A percentile compares a stretch with the other conserved stretches of the same genome.
These are phyloP conservation scores for Boletus patriciae DNA, from an alignment of 768 basidiomycete species.

Conservation along the genomic window DNA sequence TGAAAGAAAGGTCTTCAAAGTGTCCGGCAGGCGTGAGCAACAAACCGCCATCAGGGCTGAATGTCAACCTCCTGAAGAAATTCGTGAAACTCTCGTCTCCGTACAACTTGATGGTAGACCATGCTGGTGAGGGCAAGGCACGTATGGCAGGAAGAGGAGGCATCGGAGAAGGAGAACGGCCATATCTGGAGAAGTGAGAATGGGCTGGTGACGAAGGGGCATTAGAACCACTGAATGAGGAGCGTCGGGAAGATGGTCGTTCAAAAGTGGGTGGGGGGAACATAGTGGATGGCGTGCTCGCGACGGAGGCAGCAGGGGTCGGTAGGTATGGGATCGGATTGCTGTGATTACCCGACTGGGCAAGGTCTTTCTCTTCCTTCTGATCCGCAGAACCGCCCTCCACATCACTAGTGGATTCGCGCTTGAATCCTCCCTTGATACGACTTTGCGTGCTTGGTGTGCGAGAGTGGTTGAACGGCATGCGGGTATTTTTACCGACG, in stretches of 20 bases:
- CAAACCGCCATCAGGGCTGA: constrained; percentile 92
- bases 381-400: constrained; percentile 65
- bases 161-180: constrained; percentile 86
- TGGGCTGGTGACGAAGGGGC: constrained; percentile 70
- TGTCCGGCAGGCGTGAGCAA: constrained; percentile 95
- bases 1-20: constrained; percentile 86
- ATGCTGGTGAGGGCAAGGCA: constrained; percentile 57
- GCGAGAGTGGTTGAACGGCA: constrained; percentile 64
- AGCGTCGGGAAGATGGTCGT: constrained; percentile 58
- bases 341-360: constrained; percentile 31
- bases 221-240: constrained; percentile 76
- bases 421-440: constrained; percentile 55
- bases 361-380: constrained; percentile 40
- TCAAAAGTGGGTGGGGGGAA: constrained; percentile 51
- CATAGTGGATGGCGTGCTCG: constrained; percentile 62
- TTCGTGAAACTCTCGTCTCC: constrained; percentile 95
- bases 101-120: constrained; percentile 79
- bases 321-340: constrained; percentile 40
- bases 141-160: constrained; percentile 93
- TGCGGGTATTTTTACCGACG: constrained; percentile 82
- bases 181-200: constrained; percentile 61
- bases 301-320: constrained; percentile 68
- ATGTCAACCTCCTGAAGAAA: constrained; percentile 92
- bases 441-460: constrained; percentile 66
- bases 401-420: constrained; percentile 78